Conservation (phyloP, 1,284 basidiomycete genomes). For the Athelia psychrophila region DNA sequence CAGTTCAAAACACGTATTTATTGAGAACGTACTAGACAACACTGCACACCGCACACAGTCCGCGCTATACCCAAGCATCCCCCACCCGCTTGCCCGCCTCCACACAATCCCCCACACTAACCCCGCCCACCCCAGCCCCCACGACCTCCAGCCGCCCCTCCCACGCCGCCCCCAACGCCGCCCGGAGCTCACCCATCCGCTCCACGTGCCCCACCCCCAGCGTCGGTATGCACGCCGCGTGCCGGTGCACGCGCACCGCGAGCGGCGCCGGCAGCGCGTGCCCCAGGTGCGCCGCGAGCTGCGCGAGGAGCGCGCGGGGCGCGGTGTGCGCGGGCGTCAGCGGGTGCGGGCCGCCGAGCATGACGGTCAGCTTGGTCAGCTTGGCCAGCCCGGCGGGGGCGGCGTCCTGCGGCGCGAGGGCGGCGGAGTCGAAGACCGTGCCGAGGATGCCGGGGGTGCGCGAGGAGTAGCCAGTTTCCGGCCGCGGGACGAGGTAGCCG, state of each 20-base stretch:
- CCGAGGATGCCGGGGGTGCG: slow-evolving; percentile 65
- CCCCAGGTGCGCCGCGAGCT: slow-evolving; percentile 55
- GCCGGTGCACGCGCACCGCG: slow-evolving; percentile 51
- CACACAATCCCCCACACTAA: slow-evolving; percentile 90
- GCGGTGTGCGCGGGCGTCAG: slow-evolving; percentile 24
- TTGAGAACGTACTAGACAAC: no score
- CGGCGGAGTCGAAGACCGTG: slow-evolving; percentile 81
- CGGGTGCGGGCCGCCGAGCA: slow-evolving; percentile 85
- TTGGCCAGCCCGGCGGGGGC: slow-evolving; percentile 19
- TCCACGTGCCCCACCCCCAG: slow-evolving; percentile 72
- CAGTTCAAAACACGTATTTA: no score
- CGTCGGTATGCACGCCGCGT: slow-evolving; percentile 82
- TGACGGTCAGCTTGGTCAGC: slow-evolving; percentile 80
- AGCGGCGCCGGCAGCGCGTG: slow-evolving; percentile 56
- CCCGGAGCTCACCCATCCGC: slow-evolving; percentile 63
- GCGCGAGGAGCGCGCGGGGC: slow-evolving; percentile 38
- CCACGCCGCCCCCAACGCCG: slow-evolving; percentile 47
- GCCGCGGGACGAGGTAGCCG: slow-evolving; percentile 91
- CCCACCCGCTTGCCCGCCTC: slow-evolving; percentile 65
- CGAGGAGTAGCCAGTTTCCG: slow-evolving; percentile 43
- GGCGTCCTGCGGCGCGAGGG: slow-evolving; percentile 68
- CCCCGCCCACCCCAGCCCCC: slow-evolving; percentile 87
- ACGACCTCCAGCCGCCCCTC: slow-evolving; percentile 66
- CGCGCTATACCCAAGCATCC: slow-evolving; percentile 26
- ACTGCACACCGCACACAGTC: slow-evolving; percentile 1